Base-by-base conservation (phyloP, 1,284 basidiomycete species). In the Golubevia sp. region DNA sequence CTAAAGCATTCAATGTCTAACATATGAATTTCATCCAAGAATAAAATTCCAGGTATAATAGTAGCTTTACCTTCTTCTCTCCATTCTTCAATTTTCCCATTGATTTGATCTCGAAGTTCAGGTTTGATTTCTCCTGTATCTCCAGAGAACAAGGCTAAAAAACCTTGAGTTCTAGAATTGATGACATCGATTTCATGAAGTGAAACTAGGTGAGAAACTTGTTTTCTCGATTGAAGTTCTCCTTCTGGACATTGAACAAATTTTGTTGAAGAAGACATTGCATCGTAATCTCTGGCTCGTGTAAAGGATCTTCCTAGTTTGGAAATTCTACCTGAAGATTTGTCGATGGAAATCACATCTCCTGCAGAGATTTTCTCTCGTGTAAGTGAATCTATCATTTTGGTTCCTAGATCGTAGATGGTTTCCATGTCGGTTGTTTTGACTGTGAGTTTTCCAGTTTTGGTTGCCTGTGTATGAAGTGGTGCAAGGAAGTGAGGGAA, bases 361-460 rank as follows among this genome's bases (percentile, higher is more conserved):
- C 97, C 96, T 0, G 96, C 96, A 2, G 94, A 88, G 15, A 99
- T 92, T 83, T 98, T 99, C 86, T 99, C 95, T 85, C 96, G 97
- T 56, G 93, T 91, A 49, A 99, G 85, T 6, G 94, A 91, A 78
- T 99, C 96, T 66, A 99, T 98, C 97, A 99, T 99, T 88, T 99
- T 99, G 63, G 91, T 94, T 7, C 97, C 97, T 20, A 99, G 88
- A 85, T 99, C 97, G 84, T 99, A 99, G 50, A 99, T 93, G 15
- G 96, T 99, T 86, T 99, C 96, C 96, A 99, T 99, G 84, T 99
- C 96, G 3, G 95, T 98, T 8, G 94, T 97, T 86, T 99, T 99
- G 80, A 99, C 92, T 0, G 96, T 98, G 64, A 99, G 85, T 83
- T 97, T 96, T 5, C 97, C 96, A 0, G 96, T 98, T 86, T 98